phyloP scores from a whole-genome alignment of 768 basidiomycete genomes.

The Tylopilus plumbeoviolaceoides region DNA sequence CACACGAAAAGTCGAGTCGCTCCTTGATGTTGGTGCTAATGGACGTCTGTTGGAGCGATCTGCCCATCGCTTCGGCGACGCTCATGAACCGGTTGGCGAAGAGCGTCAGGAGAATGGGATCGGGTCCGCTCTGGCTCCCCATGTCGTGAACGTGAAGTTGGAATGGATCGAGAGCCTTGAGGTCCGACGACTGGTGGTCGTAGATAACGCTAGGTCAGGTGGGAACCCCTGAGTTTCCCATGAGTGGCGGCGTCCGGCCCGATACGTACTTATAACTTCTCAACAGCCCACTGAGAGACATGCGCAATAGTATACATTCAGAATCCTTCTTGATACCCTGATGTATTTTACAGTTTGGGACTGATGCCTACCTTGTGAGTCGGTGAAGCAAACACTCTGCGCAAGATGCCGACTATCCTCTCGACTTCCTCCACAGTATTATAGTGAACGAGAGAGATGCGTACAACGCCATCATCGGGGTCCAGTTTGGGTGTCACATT shows the following conservation, averaged over 20 bases:
- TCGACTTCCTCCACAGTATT: constrained; percentile 72
- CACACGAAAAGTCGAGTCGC: constrained; percentile 91
- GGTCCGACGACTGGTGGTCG: neutral
- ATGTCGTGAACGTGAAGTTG: constrained; percentile 9
- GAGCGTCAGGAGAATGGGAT: constrained; percentile 84
- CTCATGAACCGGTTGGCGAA: constrained; percentile 98
- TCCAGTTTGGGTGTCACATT: constrained; percentile 54
- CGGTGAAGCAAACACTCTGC: constrained; percentile 40
- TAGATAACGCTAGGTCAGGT: neutral
- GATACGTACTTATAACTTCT: too few species aligned
- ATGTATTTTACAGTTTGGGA: neutral
- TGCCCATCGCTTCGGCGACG: constrained; percentile 94
- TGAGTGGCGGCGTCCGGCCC: neutral
- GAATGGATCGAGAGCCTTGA: neutral
- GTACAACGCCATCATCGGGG: constrained; percentile 61
- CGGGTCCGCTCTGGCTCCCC: constrained; percentile 43
- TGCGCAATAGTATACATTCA: too few species aligned
- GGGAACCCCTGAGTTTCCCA: neutral
- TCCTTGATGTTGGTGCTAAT: constrained; percentile 96
- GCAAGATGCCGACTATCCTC: constrained; percentile 51
- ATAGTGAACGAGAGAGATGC: constrained; percentile 76
- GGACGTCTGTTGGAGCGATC: constrained; percentile 84
- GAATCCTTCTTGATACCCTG: too few species aligned
- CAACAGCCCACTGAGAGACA: too few species aligned
- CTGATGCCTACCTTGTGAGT: neutral